Conservation (phyloP, 2,329 filamentous ascomycete species). For the Fusarium floridanum region DNA sequence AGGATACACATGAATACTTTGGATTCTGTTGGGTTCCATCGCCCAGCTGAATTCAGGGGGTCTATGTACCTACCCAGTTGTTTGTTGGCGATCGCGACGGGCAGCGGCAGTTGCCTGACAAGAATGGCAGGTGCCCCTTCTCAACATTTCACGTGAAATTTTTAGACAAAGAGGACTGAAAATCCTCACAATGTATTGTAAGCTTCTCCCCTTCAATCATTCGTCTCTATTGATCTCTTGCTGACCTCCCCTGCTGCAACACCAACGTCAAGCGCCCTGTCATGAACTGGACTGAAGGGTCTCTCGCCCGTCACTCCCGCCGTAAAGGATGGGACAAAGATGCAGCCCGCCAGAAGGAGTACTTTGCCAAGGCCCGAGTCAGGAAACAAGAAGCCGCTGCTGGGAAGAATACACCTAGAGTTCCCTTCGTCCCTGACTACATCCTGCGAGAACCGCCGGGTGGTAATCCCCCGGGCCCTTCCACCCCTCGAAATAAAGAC, state of each 20-base stretch:
- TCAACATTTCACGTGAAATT: background rate
- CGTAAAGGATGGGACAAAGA: conserved; percentile 51
- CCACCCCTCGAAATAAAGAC: conserved; percentile 11
- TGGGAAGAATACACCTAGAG: background rate
- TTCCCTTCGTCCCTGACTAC: conserved; percentile 48
- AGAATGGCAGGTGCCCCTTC: background rate
- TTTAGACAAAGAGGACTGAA: background rate
- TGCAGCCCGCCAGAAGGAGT: conserved; percentile 52
- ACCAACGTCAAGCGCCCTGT: background rate
- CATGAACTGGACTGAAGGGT: conserved; percentile 60
- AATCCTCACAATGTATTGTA: background rate
- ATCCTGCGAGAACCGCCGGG: conserved; percentile 25
- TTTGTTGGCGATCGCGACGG: background rate
- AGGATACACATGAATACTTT: no score
- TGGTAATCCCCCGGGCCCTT: conserved; percentile 1
- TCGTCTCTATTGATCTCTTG: background rate
- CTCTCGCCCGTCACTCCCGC: conserved; percentile 53
- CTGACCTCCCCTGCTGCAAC: background rate
- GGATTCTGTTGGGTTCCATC: background rate
- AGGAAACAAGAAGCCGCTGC: conserved; percentile 31
- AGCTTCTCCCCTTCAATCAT: background rate
- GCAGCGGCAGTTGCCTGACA: background rate
- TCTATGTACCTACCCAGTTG: background rate
- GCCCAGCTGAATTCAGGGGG: background rate
- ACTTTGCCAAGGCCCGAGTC: conserved; percentile 54